Base-by-base conservation (phyloP, 108 stramenopile genomes). In the Discostella stelligeroides region DNA sequence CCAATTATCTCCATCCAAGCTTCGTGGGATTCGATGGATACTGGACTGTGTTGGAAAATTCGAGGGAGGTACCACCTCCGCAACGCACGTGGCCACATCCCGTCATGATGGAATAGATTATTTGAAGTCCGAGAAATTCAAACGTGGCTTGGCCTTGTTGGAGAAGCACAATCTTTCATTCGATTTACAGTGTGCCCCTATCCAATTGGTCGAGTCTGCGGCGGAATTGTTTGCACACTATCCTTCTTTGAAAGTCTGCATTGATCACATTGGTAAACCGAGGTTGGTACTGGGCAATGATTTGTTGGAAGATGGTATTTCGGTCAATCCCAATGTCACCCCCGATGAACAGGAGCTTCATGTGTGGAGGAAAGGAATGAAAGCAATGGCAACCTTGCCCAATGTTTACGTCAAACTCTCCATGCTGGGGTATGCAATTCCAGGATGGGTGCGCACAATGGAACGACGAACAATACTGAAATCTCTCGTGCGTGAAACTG, bases 161-260 rank as follows among this genome's bases (percentile, higher is more conserved):
- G 86, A 68, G 40, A 66, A 69, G 37, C 60, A 82, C 63, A 63
- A 70, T 28, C 58, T 88, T 29, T 79, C 83, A 0, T 92, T 90
- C 65, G 88, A 92, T 82, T 73, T 92, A 40, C 91, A 92, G 73
- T 92, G 91, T 60, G 87, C 88, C 21, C 91, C 91, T 8, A 83
- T 66, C 11, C 91, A 92, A 61, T 62, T 92, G 24, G 65, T 73
- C 1, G 80, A 77, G 28, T 71, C 75, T 7, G 91, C 91, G n/a
- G 82, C 88, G 23, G 21, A 62, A 30, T 50, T 92, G 24, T 75
- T 68, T 66, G 68, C 64, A 24, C 69, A 60, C 40, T 60, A 88
- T 68, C 91, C 91, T 2, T 63, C 76, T 46, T 63, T 87, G 23
- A 71, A 73, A 34, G 86, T 90, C 23, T 78, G 68, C 25, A 85